Conservation (phyloP, 192 early-diverging fungal genomes). For the Coemansia umbellata region DNA sequence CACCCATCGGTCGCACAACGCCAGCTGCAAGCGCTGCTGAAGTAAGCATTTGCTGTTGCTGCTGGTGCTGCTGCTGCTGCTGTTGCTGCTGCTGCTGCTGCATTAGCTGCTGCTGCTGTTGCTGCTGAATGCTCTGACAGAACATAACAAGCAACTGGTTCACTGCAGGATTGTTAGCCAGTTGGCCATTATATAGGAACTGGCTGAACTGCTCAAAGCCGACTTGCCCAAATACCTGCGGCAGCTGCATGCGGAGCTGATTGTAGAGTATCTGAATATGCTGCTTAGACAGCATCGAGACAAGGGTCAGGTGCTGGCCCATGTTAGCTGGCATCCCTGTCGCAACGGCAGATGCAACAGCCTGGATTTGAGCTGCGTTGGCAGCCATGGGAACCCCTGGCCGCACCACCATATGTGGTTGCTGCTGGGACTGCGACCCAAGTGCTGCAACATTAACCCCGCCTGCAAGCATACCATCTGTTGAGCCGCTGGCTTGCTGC, state of each 20-base stretch:
- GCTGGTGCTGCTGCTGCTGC: conserved; percentile 20
- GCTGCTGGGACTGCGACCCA: conserved; percentile 13
- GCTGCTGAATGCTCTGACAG: conserved; percentile 10
- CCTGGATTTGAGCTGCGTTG: conserved; percentile 6
- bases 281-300: conserved; percentile 13
- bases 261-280: conserved; percentile 18
- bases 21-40: too few species aligned
- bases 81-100: conserved; percentile 6
- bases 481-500: conserved; percentile 1
- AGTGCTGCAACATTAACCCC: not conserved
- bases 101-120: conserved; percentile 2
- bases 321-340: conserved; percentile 1
- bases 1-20: too few species aligned
- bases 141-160: conserved; percentile 16
- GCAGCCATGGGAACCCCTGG: not conserved
- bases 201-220: conserved; percentile 22
- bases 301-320: conserved; percentile 21
- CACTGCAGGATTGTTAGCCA: conserved; percentile 12
- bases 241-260: conserved; percentile 17
- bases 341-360: not conserved
- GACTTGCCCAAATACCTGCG: conserved; percentile 24
- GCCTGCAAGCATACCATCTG: not conserved
- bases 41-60: not conserved
- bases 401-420: not conserved
- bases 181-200: conserved; percentile 13